Evolutionary conservation across 164 flowering plant genomes (phyloP), one percentile per base, ranked within the genome.

Genomic region (Buxus sempervirens): DNA sequence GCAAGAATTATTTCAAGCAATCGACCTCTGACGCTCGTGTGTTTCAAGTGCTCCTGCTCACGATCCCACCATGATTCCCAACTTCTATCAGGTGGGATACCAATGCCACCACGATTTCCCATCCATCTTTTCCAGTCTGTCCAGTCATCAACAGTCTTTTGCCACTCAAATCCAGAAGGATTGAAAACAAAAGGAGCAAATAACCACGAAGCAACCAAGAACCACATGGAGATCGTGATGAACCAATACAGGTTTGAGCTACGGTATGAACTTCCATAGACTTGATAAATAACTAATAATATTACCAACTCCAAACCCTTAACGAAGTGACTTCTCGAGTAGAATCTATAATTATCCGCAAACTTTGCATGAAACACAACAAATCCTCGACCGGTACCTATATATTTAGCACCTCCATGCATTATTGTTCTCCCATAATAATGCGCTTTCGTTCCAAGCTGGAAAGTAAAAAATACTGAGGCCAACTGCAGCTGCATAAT

Each of bases 41-140:
- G 21, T 66, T 82, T 87, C 62, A 89, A 75, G 68, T 89, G 91
- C 38, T 84, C 89, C 65, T 85, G 88, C 63, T 86, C 91, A 66
- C 41, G 79, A 54, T 85, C 88, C 93, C 93, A 88, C 93, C 93
- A 88, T 4, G 89, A 81, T 72, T 88, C 90, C 93, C 93, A 88
- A 73, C 90, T 88, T 70, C 76, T 86, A 55, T 86, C 87, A 8
- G 63, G 73, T 28, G 71, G 67, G 70, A 86, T 83, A 23, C 90
- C 91, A 53, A 88, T 88, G 42, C 93, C 93, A 60, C 93, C 93
- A 51, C 89, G 88, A 72, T 86, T 86, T 60, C 87, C 93, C 89
- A 88, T 88, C 93, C 93, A 88, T 79, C 88, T 81, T 66, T 86
- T 88, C 93, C 93, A 88, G 54, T 88, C 88, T 7, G 89, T 78